phyloP scores from a whole-genome alignment of 2,329 filamentous ascomycete species.

The Cadophora malorum region DNA sequence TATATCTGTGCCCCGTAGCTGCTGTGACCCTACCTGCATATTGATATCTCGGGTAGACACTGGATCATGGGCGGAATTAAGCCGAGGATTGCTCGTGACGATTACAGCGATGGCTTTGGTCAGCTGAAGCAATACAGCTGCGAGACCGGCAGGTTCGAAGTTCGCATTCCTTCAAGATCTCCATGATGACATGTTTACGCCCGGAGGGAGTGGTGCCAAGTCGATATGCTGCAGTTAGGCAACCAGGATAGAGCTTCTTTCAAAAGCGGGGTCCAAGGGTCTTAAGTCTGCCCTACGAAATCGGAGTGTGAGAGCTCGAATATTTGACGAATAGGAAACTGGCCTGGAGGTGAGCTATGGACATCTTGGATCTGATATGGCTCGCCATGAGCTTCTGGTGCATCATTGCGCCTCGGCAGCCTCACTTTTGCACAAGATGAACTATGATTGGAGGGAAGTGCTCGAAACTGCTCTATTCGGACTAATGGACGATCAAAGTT shows the following conservation, averaged over 20 bases:
- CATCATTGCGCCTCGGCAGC: constrained; percentile 4
- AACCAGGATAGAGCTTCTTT: not conserved
- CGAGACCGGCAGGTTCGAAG: not conserved
- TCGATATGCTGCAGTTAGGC: not conserved
- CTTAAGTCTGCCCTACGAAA: not conserved
- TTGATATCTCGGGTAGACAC: not conserved
- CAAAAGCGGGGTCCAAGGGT: not conserved
- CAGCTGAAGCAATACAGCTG: not conserved
- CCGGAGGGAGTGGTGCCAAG: not conserved
- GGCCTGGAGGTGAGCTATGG: not conserved
- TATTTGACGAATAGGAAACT: constrained; percentile 15
- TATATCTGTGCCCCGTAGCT: not conserved
- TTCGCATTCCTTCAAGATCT: not conserved
- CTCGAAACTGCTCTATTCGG: constrained; percentile 1
- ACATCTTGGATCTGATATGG: not conserved
- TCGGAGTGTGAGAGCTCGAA: constrained; percentile 12
- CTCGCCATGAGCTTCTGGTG: not conserved
- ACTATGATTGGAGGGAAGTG: not conserved
- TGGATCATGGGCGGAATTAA: not conserved
- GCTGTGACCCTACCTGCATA: not conserved
- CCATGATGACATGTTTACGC: constrained; percentile 2
- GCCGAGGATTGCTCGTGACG: constrained; percentile 15
- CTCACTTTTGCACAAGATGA: constrained; percentile 7
- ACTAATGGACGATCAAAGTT: constrained; percentile 3
- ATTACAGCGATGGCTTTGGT: not conserved